Conservation (phyloP, 2,329 filamentous ascomycete species). For the Zalaria sp. region DNA sequence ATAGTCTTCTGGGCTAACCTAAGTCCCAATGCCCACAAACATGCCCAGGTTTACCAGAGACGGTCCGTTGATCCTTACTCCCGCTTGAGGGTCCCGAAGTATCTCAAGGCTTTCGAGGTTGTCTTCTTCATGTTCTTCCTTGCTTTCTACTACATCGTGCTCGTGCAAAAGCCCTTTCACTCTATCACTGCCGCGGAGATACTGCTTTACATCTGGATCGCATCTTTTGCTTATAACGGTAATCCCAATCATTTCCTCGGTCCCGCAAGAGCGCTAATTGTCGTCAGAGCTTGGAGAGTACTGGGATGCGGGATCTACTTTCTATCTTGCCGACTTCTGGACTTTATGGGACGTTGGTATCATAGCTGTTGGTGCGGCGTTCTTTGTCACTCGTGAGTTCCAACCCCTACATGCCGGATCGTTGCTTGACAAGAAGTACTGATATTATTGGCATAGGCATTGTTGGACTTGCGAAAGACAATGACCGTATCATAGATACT, state of each 20-base stretch:
- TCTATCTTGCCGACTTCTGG: conserved; percentile 76
- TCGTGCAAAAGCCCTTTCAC: conserved; percentile 51
- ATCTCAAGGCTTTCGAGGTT: conserved; percentile 74
- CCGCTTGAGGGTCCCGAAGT: conserved; percentile 63
- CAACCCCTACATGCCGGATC: neutral
- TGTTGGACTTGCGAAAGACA: conserved; percentile 48
- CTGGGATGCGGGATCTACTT: conserved; percentile 71
- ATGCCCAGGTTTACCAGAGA: conserved; percentile 60
- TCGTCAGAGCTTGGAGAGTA: conserved; percentile 51
- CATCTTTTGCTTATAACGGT: conserved; percentile 73
- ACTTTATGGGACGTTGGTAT: conserved; percentile 44
- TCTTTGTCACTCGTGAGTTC: conserved; percentile 54
- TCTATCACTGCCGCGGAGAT: conserved; percentile 56
- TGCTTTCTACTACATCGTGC: conserved; percentile 70
- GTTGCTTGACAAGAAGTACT: neutral
- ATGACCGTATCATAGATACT: conserved; percentile 52
- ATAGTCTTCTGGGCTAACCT: conserved; percentile 78
- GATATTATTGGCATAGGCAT: conserved; percentile 34
- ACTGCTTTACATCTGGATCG: conserved; percentile 72
- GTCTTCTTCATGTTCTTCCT: conserved; percentile 68
- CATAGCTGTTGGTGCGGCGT: conserved; percentile 31
- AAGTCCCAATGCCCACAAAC: conserved; percentile 59
- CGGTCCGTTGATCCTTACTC: conserved; percentile 56
- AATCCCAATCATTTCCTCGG: conserved; percentile 19
- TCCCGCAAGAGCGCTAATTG: no score